Evolutionary conservation across 139 green algal genomes (phyloP).

Genomic region (Chlamydomonas applanata): DNA sequence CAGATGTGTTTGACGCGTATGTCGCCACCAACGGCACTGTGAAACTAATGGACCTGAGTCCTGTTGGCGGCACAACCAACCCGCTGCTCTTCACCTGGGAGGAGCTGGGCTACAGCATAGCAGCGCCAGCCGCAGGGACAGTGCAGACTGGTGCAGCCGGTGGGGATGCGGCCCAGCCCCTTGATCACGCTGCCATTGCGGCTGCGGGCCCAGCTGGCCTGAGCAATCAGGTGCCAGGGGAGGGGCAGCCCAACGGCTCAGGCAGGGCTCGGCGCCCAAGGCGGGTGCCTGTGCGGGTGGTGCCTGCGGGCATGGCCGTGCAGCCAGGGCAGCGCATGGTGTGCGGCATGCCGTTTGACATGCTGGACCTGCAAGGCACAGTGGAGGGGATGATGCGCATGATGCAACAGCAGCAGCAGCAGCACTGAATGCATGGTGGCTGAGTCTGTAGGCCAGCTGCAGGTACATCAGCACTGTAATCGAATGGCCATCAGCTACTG

Average conservation of each 20-base stretch:
- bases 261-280: slow-evolving; percentile 5
- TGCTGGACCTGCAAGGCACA: slow-evolving; percentile 38
- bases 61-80: slow-evolving; percentile 67
- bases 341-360: slow-evolving; percentile 54
- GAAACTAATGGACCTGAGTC: slow-evolving; percentile 91
- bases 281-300: slow-evolving; percentile 8
- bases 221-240: not conserved
- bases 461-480: too few relatives aligned
- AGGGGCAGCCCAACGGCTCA: not conserved
- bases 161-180: not conserved
- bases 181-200: not conserved
- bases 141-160: not conserved
- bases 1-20: slow-evolving; percentile 77
- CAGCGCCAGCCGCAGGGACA: not conserved
- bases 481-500: too few relatives aligned
- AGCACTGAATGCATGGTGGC: too few relatives aligned
- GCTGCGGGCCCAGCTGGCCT: not conserved
- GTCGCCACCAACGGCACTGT: slow-evolving; percentile 56
- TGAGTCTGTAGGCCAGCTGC: too few relatives aligned
- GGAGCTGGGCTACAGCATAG: slow-evolving; percentile 15
- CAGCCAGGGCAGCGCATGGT: slow-evolving; percentile 37
- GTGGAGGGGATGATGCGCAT: slow-evolving; percentile 12
- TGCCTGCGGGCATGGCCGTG: slow-evolving; percentile 11
- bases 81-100: slow-evolving; percentile 80
- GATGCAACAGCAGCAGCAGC: too few relatives aligned